phyloP scores from a whole-genome alignment of 371 early-diverging fungal genomes.

The Umbelopsis sp. region DNA sequence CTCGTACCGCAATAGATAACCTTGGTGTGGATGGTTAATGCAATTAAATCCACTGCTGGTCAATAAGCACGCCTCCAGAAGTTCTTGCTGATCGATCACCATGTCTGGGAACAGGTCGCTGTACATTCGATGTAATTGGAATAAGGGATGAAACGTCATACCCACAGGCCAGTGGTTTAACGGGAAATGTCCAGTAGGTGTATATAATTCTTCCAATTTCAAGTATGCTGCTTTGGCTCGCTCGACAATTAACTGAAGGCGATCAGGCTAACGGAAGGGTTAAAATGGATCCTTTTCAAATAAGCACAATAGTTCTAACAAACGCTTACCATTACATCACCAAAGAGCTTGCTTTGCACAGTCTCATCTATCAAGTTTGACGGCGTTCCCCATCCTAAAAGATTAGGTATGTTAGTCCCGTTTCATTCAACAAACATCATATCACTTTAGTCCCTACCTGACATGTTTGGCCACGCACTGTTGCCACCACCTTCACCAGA shows the following conservation, averaged over 20 bases:
- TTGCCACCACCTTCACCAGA: neutral
- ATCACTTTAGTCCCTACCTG: neutral
- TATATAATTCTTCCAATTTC: conserved; percentile 32
- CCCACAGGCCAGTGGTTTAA: conserved; percentile 14
- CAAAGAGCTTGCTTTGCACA: conserved; percentile 43
- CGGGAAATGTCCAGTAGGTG: conserved; percentile 20
- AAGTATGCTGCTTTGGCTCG: conserved; percentile 35
- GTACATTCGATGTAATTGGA: conserved; percentile 39
- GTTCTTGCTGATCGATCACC: conserved; percentile 35
- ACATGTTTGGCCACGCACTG: conserved; percentile 7
- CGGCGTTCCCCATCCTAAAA: conserved; percentile 42
- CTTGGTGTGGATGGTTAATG: conserved; percentile 36
- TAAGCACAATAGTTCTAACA: neutral
- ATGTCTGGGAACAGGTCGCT: conserved; percentile 36
- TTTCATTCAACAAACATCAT: too few species aligned
- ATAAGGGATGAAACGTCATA: conserved; percentile 34
- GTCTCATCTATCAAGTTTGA: conserved; percentile 37
- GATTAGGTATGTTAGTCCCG: neutral
- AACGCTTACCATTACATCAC: conserved; percentile 40
- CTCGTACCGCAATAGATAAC: conserved; percentile 33
- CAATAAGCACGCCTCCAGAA: conserved; percentile 31
- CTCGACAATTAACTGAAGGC: conserved; percentile 32
- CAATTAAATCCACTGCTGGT: conserved; percentile 40
- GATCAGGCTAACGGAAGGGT: conserved; percentile 26
- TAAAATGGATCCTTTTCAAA: neutral